phyloP scores from a whole-genome alignment of 306 rosid genomes.

The Castanea mollissima region DNA sequence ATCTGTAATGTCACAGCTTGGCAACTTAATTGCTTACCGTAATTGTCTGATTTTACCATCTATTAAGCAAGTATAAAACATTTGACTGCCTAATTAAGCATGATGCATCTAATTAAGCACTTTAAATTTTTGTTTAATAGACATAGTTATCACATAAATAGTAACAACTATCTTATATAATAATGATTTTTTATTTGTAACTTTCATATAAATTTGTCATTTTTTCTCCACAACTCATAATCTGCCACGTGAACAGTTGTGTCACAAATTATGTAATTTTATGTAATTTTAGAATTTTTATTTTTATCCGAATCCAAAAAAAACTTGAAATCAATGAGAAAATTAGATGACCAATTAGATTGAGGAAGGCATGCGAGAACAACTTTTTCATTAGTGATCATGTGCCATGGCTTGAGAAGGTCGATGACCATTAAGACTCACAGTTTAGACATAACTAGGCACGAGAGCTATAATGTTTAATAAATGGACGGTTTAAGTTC shows the following conservation, averaged over 20 bases:
- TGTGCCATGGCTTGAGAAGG: neutral
- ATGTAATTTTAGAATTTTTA: no score
- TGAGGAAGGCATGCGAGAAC: constrained; percentile 2
- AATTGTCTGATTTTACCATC: no score
- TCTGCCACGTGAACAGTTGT: accelerated
- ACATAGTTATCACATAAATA: accelerated
- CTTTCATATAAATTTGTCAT: accelerated
- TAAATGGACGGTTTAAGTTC: neutral
- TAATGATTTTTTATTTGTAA: no score
- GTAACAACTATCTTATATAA: no score
- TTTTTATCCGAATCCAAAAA: no score
- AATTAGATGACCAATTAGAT: neutral
- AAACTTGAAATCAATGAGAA: neutral
- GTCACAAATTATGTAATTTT: accelerated
- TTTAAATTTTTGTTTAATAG: neutral
- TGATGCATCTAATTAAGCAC: no score
- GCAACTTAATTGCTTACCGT: no score
- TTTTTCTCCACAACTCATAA: accelerated
- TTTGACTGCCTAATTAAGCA: no score
- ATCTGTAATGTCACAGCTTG: no score
- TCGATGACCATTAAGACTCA: neutral
- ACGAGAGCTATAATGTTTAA: neutral
- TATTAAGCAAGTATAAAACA: no score
- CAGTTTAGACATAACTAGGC: neutral
- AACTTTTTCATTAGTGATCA: constrained; percentile 5